phyloP scores from a whole-genome alignment of 805 yeast species.

The Kazachstania kunashirensis region DNA sequence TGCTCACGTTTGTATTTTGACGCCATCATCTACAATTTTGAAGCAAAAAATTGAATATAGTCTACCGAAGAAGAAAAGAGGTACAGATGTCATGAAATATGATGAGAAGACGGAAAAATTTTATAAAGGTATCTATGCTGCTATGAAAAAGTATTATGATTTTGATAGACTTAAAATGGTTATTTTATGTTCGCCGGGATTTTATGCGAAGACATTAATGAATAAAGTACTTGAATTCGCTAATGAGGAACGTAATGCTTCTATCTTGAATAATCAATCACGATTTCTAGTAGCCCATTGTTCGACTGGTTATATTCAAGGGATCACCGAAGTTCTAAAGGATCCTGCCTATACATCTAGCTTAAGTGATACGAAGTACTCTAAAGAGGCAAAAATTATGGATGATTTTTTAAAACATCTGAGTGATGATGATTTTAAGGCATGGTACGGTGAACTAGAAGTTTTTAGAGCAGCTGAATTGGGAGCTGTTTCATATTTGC shows the following conservation, averaged over 20 bases:
- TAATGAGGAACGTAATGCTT: slow-evolving; percentile 47
- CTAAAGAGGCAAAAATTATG: slow-evolving; percentile 58
- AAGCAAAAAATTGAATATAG: slow-evolving; percentile 71
- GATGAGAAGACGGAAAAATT: slow-evolving; percentile 72
- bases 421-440: slow-evolving; percentile 70
- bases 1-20: slow-evolving; percentile 82
- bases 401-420: slow-evolving; percentile 69
- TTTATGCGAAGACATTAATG: slow-evolving; percentile 54
- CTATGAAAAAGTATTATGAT: slow-evolving; percentile 61
- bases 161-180: slow-evolving; percentile 63
- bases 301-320: slow-evolving; percentile 88
- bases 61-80: slow-evolving; percentile 80
- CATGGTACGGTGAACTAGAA: slow-evolving; percentile 89
- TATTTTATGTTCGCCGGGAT: slow-evolving; percentile 85
- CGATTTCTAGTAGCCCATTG: slow-evolving; percentile 77
- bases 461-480: slow-evolving; percentile 60
- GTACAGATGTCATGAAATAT: slow-evolving; percentile 67
- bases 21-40: slow-evolving; percentile 80
- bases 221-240: slow-evolving; percentile 53
- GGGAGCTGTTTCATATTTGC: slow-evolving; percentile 66
- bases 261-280: slow-evolving; percentile 43
- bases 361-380: slow-evolving; percentile 73
- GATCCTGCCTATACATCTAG: slow-evolving; percentile 55
- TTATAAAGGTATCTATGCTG: slow-evolving; percentile 48
- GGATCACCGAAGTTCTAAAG: slow-evolving; percentile 75